These are phyloP conservation scores for Allium fistulosum DNA, from an alignment of 106 monocot species.

Conservation along the genomic window DNA sequence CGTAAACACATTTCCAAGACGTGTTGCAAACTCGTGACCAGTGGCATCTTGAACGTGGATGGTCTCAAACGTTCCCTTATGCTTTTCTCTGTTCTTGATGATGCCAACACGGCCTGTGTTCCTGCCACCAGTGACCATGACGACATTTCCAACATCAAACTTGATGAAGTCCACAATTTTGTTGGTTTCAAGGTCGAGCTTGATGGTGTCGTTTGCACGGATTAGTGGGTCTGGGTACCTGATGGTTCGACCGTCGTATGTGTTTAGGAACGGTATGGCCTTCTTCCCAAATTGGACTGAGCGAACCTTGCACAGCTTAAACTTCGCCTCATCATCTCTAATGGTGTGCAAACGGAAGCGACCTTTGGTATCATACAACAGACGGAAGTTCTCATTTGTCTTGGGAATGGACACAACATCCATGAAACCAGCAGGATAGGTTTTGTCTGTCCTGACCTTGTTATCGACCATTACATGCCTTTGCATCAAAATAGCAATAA, in stretches of 20 bases:
- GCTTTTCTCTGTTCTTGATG: slow-evolving; percentile 92
- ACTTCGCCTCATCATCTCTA: slow-evolving; percentile 84
- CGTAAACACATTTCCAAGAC: slow-evolving; percentile 75
- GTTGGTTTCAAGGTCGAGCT: slow-evolving; percentile 59
- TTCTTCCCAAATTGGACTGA: slow-evolving; percentile 75
- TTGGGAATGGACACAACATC: slow-evolving; percentile 86
- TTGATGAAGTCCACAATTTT: slow-evolving; percentile 83
- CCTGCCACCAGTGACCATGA: slow-evolving; percentile 83
- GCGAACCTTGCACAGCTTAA: slow-evolving; percentile 89
- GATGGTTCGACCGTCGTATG: slow-evolving; percentile 80
- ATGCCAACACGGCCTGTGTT: slow-evolving; percentile 80
- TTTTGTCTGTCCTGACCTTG: slow-evolving; percentile 85
- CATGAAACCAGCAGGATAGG: slow-evolving; percentile 93
- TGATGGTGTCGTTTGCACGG: slow-evolving; percentile 76
- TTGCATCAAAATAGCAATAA: slow-evolving; percentile 80
- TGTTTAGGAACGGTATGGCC: slow-evolving; percentile 71
- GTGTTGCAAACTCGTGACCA: slow-evolving; percentile 79
- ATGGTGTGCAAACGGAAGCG: slow-evolving; percentile 72
- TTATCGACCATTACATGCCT: slow-evolving; percentile 73
- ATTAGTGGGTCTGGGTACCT: slow-evolving; percentile 81
- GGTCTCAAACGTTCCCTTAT: slow-evolving; percentile 81
- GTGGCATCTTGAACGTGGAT: slow-evolving; percentile 72
- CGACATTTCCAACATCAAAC: slow-evolving; percentile 82
- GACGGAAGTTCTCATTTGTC: slow-evolving; percentile 76
- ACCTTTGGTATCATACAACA: slow-evolving; percentile 88